Conservation (phyloP, 1,139 yeast genomes). For the Oligophagozyma castellii region DNA sequence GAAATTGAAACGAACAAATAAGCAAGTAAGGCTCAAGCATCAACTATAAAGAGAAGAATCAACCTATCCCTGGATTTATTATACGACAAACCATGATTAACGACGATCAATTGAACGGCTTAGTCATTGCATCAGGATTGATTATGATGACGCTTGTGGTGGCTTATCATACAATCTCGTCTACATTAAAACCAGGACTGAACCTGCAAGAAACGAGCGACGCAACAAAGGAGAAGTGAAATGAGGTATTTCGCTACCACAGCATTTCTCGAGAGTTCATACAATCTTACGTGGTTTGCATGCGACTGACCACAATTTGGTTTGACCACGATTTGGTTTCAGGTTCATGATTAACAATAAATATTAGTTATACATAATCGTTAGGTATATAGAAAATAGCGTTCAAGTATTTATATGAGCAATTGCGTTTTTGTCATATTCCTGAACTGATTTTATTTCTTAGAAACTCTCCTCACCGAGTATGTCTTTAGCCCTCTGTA, state of each 20-base stretch:
- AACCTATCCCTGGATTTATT: not conserved
- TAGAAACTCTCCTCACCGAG: conserved; percentile 31
- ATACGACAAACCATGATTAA: conserved; percentile 63
- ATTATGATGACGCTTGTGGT: conserved; percentile 58
- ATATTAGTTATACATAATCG: not conserved
- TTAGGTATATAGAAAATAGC: not conserved
- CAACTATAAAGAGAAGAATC: not conserved
- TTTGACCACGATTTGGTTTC: not conserved
- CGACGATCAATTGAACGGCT: conserved; percentile 61
- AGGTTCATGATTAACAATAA: not conserved
- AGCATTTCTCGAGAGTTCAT: not conserved
- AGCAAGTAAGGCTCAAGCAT: too few relatives aligned
- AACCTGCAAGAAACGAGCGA: too few relatives aligned
- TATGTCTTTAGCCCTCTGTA: conserved; percentile 28
- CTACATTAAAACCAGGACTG: conserved; percentile 11
- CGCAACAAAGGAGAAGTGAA: too few relatives aligned
- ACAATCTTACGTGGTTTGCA: not conserved
- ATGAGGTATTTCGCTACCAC: not conserved
- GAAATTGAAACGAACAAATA: too few relatives aligned
- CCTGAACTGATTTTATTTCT: too few relatives aligned
- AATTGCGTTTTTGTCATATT: too few relatives aligned
- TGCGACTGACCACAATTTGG: not conserved
- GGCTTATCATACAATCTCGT: conserved; percentile 44
- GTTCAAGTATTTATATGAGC: not conserved
- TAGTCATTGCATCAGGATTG: conserved; percentile 68